Evolutionary conservation across 495 filamentous ascomycete species (phyloP), one percentile per base, ranked within the genome.

Genomic region (Neurospora sp.): DNA sequence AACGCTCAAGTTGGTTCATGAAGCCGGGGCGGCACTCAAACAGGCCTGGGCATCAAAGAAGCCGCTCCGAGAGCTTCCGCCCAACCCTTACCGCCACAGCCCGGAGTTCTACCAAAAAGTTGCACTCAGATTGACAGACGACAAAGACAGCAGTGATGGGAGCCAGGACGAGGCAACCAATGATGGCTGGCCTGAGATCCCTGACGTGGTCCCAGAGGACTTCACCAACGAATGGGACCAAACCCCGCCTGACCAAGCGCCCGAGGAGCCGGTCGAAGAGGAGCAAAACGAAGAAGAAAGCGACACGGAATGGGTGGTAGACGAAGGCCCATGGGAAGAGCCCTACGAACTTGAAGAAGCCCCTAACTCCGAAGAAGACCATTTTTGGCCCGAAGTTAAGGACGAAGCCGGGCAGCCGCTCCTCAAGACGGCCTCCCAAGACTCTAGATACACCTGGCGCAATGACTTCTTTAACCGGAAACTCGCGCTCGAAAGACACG

Each of bases 21-120:
- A 31, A 18, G 73, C 73, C 2, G 73, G 73, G 40, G 71, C 73
- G 16, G n/a, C 38, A n/a, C 73, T 75, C 27, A 23, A 40, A 62
- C 23, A 59, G 31, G 18, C n/a, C 39, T 39, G 73, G 40, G 12
- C 38, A 37, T 75, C 71, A 3, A n/a, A 8, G 31, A 42, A 70
- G 62, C 59, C 71, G 54, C 62, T 71, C 11, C 14, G 23, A 41
- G 18, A 70, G 7, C 54, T 72, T 12, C 18, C 44, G 31, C 12
- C 54, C 23, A 62, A 62, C 20, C 54, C 54, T 35, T 62, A 35
- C 54, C 23, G 12, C 5, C 54, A 62, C 14, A 35, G 54, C 6
- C 54, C 54, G 6, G 27, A 35, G 1, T 62, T 62, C 23, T 62
- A 31, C 54, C 54, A 62, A 23, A 35, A 35, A 12, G 54, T 35